A percentile compares a stretch with the other conserved stretches of the same genome.
Evolutionary conservation across 768 basidiomycete genomes (phyloP).

Genomic region (Auricularia heimuer): DNA sequence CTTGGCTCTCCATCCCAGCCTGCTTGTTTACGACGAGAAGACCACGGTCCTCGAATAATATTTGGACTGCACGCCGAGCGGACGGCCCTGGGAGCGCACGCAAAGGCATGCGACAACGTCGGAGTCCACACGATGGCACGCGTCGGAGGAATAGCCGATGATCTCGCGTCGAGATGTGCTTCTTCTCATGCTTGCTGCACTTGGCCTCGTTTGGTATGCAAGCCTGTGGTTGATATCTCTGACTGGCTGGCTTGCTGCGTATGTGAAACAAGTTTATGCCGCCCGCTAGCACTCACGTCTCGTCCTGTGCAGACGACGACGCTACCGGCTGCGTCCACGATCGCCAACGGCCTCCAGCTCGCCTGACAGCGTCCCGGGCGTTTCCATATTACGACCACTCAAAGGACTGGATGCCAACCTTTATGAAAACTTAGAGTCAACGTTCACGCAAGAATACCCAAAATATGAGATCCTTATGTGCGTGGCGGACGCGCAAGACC

Average conservation of each 20-base stretch:
- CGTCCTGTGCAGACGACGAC: constrained; percentile 44
- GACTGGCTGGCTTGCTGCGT: constrained; percentile 65
- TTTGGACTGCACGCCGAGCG: not conserved
- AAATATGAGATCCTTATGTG: constrained; percentile 88
- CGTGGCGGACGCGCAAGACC: constrained; percentile 81
- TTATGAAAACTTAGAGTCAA: constrained; percentile 91
- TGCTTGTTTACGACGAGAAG: not conserved
- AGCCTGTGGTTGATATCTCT: constrained; percentile 56
- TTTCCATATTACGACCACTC: constrained; percentile 87
- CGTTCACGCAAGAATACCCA: constrained; percentile 84
- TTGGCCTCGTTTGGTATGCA: constrained; percentile 44
- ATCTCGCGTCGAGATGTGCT: not conserved
- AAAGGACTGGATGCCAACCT: constrained; percentile 94
- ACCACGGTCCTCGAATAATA: not conserved
- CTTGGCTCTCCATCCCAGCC: not conserved
- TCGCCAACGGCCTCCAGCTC: constrained; percentile 48
- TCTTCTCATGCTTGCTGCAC: not conserved
- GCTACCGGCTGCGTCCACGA: constrained; percentile 60
- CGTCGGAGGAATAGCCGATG: not conserved
- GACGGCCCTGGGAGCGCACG: not conserved
- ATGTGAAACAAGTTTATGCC: constrained; percentile 21
- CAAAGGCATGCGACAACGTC: not conserved
- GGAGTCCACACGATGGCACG: not conserved
- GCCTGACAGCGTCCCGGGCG: constrained; percentile 56
- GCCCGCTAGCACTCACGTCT: not conserved